Conservation (phyloP, 1,139 yeast species). For the Pichia sp. region DNA sequence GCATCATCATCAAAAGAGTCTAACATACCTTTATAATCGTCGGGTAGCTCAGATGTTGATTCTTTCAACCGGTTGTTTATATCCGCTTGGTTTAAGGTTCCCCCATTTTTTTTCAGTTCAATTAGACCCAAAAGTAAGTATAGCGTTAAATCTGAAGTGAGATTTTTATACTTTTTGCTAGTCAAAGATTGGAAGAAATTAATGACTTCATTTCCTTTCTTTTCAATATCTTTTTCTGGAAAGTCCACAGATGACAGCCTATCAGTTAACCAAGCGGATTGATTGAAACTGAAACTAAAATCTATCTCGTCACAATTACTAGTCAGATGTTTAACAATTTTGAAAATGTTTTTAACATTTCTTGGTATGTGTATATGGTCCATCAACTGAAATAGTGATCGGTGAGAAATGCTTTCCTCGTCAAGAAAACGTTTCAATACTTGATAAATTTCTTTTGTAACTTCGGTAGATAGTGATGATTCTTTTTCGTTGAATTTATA, state of each 20-base stretch:
- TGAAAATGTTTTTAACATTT: conserved; percentile 12
- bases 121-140: conserved; percentile 13
- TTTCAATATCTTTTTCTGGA: neutral
- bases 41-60: conserved; percentile 1
- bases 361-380: conserved; percentile 11
- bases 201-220: neutral
- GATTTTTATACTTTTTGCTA: neutral
- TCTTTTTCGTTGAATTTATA: neutral
- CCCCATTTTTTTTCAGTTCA: conserved; percentile 10
- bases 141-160: conserved; percentile 8
- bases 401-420: neutral
- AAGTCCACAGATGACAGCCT: neutral
- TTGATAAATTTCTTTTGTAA: conserved; percentile 10
- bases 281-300: conserved; percentile 6
- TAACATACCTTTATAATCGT: conserved; percentile 13
- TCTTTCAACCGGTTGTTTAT: conserved; percentile 3
- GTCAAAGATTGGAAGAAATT: conserved; percentile 4
- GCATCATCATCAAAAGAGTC: conserved; percentile 18
- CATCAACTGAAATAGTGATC: conserved; percentile 7
- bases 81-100: neutral
- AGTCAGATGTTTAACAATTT: conserved; percentile 38
- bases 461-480: conserved; percentile 6
- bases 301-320: conserved; percentile 32
- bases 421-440: conserved; percentile 6
- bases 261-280: conserved; percentile 11